Evolutionary conservation across 768 basidiomycete genomes (phyloP).

Genomic region (Naganishia antarctica): DNA sequence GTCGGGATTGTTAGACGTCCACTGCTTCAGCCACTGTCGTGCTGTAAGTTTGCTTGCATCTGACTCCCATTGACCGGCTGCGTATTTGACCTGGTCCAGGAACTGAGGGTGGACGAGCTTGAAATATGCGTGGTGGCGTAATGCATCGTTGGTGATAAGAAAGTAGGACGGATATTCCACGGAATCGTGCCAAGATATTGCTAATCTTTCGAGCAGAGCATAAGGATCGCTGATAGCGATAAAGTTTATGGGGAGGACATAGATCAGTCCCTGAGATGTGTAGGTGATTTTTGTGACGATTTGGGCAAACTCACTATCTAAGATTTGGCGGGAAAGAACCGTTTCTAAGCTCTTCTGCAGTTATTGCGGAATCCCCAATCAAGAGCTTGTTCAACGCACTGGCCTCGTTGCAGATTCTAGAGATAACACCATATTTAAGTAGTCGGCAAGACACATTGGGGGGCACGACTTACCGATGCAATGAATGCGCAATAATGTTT

Average conservation of each 20-base stretch:
- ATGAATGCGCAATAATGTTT: conserved; percentile 34
- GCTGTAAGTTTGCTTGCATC: conserved; percentile 33
- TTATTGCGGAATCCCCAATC: conserved; percentile 26
- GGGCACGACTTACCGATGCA: conserved; percentile 34
- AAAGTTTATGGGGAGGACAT: not conserved
- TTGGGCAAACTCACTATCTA: conserved; percentile 31
- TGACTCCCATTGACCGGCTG: conserved; percentile 38
- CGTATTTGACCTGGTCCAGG: conserved; percentile 35
- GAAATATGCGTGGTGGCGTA: conserved; percentile 39
- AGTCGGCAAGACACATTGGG: too few species aligned
- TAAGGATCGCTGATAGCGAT: conserved; percentile 20
- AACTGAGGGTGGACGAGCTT: conserved; percentile 37
- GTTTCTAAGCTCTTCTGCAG: conserved; percentile 23
- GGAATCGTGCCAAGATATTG: conserved; percentile 13
- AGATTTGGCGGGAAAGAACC: conserved; percentile 29
- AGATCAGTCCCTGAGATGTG: not conserved
- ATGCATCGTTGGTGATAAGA: conserved; percentile 33
- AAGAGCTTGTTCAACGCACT: conserved; percentile 30
- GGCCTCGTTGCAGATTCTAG: conserved; percentile 31
- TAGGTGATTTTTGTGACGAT: too few species aligned
- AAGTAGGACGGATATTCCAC: conserved; percentile 20
- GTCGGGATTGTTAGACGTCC: conserved; percentile 19
- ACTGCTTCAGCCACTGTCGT: conserved; percentile 35
- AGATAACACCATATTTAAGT: not conserved
- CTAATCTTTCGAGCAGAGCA: conserved; percentile 11